Evolutionary conservation across 2,329 filamentous ascomycete species (phyloP), one percentile per base, ranked within the genome.

Genomic region (Curvularia lunata): DNA sequence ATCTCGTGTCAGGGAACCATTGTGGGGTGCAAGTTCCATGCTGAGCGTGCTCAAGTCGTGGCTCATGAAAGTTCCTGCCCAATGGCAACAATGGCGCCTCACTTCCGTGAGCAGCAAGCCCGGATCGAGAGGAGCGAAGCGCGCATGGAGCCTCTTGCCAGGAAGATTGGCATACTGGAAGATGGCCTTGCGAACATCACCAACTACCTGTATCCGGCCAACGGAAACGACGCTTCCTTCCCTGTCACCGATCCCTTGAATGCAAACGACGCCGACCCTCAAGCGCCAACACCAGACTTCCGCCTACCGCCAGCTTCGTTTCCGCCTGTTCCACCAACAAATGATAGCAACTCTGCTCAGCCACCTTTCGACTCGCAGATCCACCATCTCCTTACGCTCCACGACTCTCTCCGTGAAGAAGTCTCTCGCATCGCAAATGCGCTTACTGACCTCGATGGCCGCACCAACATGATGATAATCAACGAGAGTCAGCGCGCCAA

Each of bases 401-500:
- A 88, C 67, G 85, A 88, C 65, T 83, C 81, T 21, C 78, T 88
- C 18, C 83, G 86, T 12, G 84, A 86, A 43, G 85, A 88, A 68
- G 82, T 88, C 48, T 76, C 77, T 18, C 83, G 84, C 48, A 78
- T 86, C 27, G 80, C 81, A 13, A 79, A 81, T 50, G 82, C 83
- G 2, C 77, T 88, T 9, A 81, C 81, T 3, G 85, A 87, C 54
- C 78, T 87, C 41, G 86, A 88, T 61, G 85, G 83, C 46, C 82
- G 85, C 34, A 82, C 84, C 37, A 86, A 80, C 71, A 86, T 88
- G 84, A 82, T 85, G 57, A 82, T 86, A 40, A 81, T 88, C 76
- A 88, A 87, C 64, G 86, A 88, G 69, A 85, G 82, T 46, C 78
- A 87, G 30, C 83, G 85, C 3, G 80, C 84, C 48, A 85, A 86